phyloP scores from a whole-genome alignment of 1,284 basidiomycete genomes.

The Mycosarcoma mackinlayi region DNA sequence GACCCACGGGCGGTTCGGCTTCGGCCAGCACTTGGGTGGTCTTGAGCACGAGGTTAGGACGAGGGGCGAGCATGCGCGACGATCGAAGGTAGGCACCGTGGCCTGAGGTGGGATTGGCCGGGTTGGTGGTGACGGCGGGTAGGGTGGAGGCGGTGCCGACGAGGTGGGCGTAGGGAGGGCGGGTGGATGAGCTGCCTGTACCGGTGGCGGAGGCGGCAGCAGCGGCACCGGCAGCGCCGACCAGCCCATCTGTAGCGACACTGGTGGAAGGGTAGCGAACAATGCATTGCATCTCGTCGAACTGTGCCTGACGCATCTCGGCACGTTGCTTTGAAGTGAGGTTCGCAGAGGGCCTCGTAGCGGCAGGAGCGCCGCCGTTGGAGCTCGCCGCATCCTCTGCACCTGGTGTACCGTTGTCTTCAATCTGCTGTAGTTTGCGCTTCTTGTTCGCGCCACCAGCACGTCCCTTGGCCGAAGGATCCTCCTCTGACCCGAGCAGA shows the following conservation, averaged over 20 bases:
- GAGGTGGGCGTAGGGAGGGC: slow-evolving; percentile 63
- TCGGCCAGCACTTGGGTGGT: slow-evolving; percentile 61
- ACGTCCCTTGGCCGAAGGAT: slow-evolving; percentile 24
- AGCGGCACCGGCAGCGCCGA: neutral
- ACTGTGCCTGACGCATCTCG: slow-evolving; percentile 60
- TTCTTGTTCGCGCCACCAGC: slow-evolving; percentile 39
- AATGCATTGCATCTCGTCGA: slow-evolving; percentile 64
- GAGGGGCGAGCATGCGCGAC: slow-evolving; percentile 61
- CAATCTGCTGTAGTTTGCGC: slow-evolving; percentile 45
- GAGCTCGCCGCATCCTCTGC: slow-evolving; percentile 22
- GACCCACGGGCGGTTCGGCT: slow-evolving; percentile 54
- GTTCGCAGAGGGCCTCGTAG: slow-evolving; percentile 19
- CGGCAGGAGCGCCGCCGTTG: slow-evolving; percentile 7
- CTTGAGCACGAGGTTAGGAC: slow-evolving; percentile 53
- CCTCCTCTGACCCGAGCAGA: slow-evolving; percentile 27
- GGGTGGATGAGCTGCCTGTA: too few species aligned
- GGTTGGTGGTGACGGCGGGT: slow-evolving; percentile 57
- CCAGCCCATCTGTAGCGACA: slow-evolving; percentile 1
- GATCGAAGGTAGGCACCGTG: slow-evolving; percentile 67
- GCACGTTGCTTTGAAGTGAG: slow-evolving; percentile 53
- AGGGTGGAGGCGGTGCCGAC: slow-evolving; percentile 62
- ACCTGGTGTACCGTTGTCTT: slow-evolving; percentile 27
- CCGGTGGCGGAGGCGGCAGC: slow-evolving; percentile 2
- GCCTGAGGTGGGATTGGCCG: slow-evolving; percentile 46
- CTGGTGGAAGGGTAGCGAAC: slow-evolving; percentile 51